Percentiles rank a stretch among this genome's conserved stretches.
phyloP scores from a whole-genome alignment of 2,329 filamentous ascomycete genomes.

The Zarea fungicola region DNA sequence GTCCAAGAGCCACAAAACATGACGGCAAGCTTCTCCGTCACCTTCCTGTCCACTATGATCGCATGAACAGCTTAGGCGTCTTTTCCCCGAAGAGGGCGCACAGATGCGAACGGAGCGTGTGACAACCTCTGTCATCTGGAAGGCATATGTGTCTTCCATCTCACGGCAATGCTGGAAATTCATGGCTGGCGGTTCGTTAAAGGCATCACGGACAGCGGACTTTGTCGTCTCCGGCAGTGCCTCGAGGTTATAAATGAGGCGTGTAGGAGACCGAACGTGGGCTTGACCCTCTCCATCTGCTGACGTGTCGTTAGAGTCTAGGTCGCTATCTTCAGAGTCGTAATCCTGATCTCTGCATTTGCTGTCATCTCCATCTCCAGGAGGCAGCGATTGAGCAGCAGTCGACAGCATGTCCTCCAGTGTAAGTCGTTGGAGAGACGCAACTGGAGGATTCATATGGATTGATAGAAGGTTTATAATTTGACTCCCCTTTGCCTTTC shows the following conservation, averaged over 20 bases:
- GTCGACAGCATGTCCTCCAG: conserved; percentile 10
- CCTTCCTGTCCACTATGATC: conserved; percentile 19
- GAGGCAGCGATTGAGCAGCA: neutral
- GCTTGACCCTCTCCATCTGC: conserved; percentile 25
- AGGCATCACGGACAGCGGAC: conserved; percentile 37
- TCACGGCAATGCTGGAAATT: conserved; percentile 45
- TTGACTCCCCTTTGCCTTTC: no score
- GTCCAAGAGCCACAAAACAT: conserved; percentile 52
- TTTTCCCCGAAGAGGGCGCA: conserved; percentile 32
- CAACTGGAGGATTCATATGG: conserved; percentile 1
- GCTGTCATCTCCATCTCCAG: neutral
- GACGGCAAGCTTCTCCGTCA: conserved; percentile 38
- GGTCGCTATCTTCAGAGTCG: conserved; percentile 19
- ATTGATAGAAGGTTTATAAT: neutral
- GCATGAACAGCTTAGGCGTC: conserved; percentile 44
- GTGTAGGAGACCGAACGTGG: conserved; percentile 33
- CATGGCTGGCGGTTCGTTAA: conserved; percentile 44
- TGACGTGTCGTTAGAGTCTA: conserved; percentile 23
- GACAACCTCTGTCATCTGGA: conserved; percentile 50
- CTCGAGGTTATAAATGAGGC: conserved; percentile 37
- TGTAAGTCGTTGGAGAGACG: neutral
- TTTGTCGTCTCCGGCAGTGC: conserved; percentile 33
- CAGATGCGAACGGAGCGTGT: conserved; percentile 48
- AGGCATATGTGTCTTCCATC: conserved; percentile 46
- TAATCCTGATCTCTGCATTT: neutral